Conservation (phyloP, 495 filamentous ascomycete genomes). For the Patellaria atrata region DNA sequence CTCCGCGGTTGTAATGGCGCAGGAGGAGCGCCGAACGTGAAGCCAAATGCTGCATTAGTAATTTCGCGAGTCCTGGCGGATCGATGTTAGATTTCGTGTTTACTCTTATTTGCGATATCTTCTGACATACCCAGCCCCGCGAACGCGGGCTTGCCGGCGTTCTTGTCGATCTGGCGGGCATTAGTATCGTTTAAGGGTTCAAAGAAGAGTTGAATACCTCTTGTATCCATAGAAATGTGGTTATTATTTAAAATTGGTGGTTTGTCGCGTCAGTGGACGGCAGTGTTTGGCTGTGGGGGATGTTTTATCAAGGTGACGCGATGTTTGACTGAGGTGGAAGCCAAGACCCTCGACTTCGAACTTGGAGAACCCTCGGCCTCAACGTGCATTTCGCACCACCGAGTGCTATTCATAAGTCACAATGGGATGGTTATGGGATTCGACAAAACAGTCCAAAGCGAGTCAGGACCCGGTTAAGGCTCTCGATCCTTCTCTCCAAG, state of each 20-base stretch:
- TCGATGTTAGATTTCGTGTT: no score
- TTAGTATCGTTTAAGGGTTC: background rate
- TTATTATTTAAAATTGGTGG: no score
- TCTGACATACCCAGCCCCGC: constrained; percentile 39
- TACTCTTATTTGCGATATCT: no score
- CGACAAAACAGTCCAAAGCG: constrained; percentile 26
- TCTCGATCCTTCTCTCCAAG: constrained; percentile 70
- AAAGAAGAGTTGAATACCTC: background rate
- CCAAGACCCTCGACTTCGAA: no score
- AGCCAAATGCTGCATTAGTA: constrained; percentile 31
- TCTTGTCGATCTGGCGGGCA: constrained; percentile 34
- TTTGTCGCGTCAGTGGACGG: no score
- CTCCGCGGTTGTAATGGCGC: background rate
- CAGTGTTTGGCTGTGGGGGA: no score
- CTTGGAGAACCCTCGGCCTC: no score
- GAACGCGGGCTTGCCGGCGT: constrained; percentile 43
- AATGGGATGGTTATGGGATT: constrained; percentile 69
- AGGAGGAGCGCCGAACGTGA: constrained; percentile 27
- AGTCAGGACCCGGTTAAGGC: constrained; percentile 58
- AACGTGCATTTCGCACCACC: no score
- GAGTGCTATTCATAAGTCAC: no score
- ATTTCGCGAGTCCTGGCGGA: constrained; percentile 10
- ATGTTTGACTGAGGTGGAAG: no score
- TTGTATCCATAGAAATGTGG: no score
- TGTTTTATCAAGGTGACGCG: no score